Evolutionary conservation across 1,139 yeast species (phyloP).

Genomic region (Saccharomyces pastorianus): DNA sequence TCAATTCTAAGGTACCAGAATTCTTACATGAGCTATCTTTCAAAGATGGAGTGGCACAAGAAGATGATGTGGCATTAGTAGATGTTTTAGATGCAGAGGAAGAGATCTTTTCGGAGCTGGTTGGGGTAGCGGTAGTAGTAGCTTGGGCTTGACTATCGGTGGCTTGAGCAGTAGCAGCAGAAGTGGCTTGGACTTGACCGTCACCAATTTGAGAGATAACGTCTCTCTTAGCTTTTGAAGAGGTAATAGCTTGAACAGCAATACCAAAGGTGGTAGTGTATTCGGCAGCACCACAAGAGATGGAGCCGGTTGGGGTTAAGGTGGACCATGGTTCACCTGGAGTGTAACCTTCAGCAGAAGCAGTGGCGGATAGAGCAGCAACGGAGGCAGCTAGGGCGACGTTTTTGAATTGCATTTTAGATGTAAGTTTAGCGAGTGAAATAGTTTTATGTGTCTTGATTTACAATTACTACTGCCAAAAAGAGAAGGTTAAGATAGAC

Average conservation of each 20-base stretch:
- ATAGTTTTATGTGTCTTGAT: not conserved
- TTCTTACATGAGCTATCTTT: slow-evolving; percentile 36
- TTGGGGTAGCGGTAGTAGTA: slow-evolving; percentile 10
- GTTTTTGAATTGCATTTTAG: slow-evolving; percentile 28
- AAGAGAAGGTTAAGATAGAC: not conserved
- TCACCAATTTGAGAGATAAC: slow-evolving; percentile 17
- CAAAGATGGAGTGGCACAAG: slow-evolving; percentile 11
- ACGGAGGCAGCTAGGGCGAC: slow-evolving; percentile 24
- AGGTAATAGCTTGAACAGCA: slow-evolving; percentile 25
- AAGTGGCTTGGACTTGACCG: slow-evolving; percentile 15
- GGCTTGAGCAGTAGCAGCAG: slow-evolving; percentile 40
- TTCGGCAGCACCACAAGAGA: slow-evolving; percentile 37
- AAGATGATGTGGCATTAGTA: slow-evolving; percentile 5
- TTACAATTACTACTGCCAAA: not conserved
- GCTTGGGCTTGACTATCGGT: slow-evolving; percentile 55
- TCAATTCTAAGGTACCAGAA: slow-evolving; percentile 47
- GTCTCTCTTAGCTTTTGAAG: slow-evolving; percentile 14
- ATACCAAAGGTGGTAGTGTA: slow-evolving; percentile 44
- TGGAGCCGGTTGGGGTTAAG: slow-evolving; percentile 33
- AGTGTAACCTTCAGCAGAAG: slow-evolving; percentile 28
- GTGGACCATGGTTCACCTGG: slow-evolving; percentile 34
- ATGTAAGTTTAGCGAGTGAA: slow-evolving; percentile 1
- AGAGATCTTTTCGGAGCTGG: slow-evolving; percentile 11
- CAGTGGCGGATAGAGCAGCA: slow-evolving; percentile 25
- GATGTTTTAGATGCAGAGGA: slow-evolving; percentile 9